A percentile compares a stretch with the other conserved stretches of the same genome.
phyloP scores from a whole-genome alignment of 257 asterid genomes.

The Nicotiana sylvestris region DNA sequence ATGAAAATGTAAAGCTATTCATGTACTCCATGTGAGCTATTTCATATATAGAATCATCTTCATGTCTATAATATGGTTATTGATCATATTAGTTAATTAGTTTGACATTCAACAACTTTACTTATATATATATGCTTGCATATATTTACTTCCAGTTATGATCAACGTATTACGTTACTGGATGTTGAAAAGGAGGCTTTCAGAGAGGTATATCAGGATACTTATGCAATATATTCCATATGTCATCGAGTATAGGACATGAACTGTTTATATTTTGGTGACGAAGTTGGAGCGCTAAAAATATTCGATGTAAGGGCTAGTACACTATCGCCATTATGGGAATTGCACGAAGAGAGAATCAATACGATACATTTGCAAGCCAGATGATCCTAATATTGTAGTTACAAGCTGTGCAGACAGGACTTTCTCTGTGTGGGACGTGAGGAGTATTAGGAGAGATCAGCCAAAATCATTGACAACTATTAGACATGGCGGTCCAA shows the following conservation, averaged over 20 bases:
- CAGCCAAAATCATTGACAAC: slow-evolving; percentile 35
- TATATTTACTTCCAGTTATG: slow-evolving; percentile 75
- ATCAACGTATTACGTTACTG: slow-evolving; percentile 67
- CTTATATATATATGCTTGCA: slow-evolving; percentile 24
- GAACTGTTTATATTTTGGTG: slow-evolving; percentile 50
- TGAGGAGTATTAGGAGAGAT: slow-evolving; percentile 44
- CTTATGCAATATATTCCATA: slow-evolving; percentile 39
- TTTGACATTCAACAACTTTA: background rate
- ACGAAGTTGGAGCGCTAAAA: slow-evolving; percentile 50
- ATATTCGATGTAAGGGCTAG: slow-evolving; percentile 64
- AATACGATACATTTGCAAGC: slow-evolving; percentile 70
- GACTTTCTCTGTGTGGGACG: slow-evolving; percentile 78
- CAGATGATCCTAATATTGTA: slow-evolving; percentile 44
- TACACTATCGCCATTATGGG: slow-evolving; percentile 36
- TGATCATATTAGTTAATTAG: background rate
- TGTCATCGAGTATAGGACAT: too few relatives aligned
- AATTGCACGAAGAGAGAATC: slow-evolving; percentile 58
- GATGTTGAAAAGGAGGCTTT: slow-evolving; percentile 71
- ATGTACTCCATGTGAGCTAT: background rate
- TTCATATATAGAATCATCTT: background rate
- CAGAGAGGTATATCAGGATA: slow-evolving; percentile 47
- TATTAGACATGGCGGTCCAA: slow-evolving; percentile 54
- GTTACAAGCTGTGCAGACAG: slow-evolving; percentile 77
- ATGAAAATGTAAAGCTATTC: background rate
- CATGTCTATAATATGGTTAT: background rate